phyloP scores from a whole-genome alignment of 768 basidiomycete genomes.

The Phallus indusiatus region DNA sequence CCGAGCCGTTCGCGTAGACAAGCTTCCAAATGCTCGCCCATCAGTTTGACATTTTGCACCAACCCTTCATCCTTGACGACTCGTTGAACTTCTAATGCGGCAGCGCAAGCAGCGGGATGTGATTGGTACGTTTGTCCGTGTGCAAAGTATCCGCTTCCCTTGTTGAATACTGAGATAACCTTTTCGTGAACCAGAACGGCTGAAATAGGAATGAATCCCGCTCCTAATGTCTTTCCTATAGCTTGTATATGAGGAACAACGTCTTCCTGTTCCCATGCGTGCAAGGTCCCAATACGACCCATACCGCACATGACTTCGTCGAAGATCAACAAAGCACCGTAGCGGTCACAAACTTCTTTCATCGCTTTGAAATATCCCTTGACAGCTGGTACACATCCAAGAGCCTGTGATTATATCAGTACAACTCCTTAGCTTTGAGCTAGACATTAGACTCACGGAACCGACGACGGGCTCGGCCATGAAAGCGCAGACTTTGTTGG shows the following conservation, averaged over 20 bases:
- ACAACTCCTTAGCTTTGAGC: not conserved
- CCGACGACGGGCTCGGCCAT: slow-evolving; percentile 20
- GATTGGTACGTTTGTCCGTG: slow-evolving; percentile 19
- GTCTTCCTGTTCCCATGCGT: slow-evolving; percentile 21
- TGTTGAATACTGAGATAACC: slow-evolving; percentile 17
- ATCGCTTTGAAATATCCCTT: slow-evolving; percentile 17
- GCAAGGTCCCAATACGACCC: slow-evolving; percentile 21
- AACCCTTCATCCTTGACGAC: slow-evolving; percentile 19
- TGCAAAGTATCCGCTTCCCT: slow-evolving; percentile 15
- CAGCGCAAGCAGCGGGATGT: slow-evolving; percentile 18
- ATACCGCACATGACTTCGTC: slow-evolving; percentile 27
- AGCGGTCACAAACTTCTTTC: slow-evolving; percentile 15
- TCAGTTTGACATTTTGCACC: slow-evolving; percentile 1
- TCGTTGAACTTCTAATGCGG: slow-evolving; percentile 21
- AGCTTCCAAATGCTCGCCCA: slow-evolving; percentile 12
- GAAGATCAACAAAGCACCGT: slow-evolving; percentile 22
- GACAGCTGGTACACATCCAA: slow-evolving; percentile 1
- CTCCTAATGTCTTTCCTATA: slow-evolving; percentile 24
- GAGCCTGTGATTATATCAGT: too few relatives aligned
- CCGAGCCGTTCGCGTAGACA: slow-evolving; percentile 12
- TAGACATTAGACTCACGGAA: slow-evolving; percentile 17
- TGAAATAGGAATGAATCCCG: slow-evolving; percentile 18
- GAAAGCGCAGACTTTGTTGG: slow-evolving; percentile 18
- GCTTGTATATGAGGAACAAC: slow-evolving; percentile 23
- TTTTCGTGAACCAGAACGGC: slow-evolving; percentile 20